phyloP scores from a whole-genome alignment of 257 asterid species.

The Nyctanthes arbortristis region DNA sequence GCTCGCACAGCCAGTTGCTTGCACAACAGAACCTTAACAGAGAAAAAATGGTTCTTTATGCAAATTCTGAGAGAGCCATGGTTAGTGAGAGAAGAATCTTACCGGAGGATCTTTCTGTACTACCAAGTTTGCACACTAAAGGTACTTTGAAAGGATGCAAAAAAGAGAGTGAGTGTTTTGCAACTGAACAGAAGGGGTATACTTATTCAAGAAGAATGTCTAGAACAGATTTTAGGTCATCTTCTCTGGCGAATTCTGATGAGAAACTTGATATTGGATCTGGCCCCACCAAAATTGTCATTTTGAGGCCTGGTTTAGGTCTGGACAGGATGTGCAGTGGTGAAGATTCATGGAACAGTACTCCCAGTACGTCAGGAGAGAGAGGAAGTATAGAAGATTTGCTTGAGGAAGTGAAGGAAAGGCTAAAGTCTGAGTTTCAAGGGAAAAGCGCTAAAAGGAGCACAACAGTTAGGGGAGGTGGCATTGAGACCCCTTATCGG shows the following conservation, averaged over 20 bases:
- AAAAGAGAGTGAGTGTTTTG: conserved; percentile 26
- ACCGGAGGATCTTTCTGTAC: conserved; percentile 27
- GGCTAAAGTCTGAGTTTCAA: conserved; percentile 76
- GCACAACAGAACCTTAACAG: conserved; percentile 82
- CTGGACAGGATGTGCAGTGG: conserved; percentile 50
- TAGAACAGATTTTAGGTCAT: conserved; percentile 30
- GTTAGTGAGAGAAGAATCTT: conserved; percentile 30
- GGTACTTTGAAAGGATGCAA: conserved; percentile 32
- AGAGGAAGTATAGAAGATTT: conserved; percentile 74
- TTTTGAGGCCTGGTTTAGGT: conserved; percentile 69
- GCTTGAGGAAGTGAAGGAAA: conserved; percentile 92
- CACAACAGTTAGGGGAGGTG: conserved; percentile 75
- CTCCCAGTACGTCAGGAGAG: conserved; percentile 75
- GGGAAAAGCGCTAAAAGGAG: conserved; percentile 61
- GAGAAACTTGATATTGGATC: conserved; percentile 35
- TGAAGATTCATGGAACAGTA: conserved; percentile 69
- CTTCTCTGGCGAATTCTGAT: conserved; percentile 31
- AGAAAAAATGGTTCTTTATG: conserved; percentile 63
- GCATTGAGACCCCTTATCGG: conserved; percentile 83
- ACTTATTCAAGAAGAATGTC: conserved; percentile 33
- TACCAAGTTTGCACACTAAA: conserved; percentile 30
- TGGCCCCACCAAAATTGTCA: conserved; percentile 71
- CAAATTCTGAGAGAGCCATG: conserved; percentile 42
- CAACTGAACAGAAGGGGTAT: conserved; percentile 37
- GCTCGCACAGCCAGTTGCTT: conserved; percentile 61